Base-by-base conservation (phyloP, 805 yeast species). In the Lachancea lanzarotensis region DNA sequence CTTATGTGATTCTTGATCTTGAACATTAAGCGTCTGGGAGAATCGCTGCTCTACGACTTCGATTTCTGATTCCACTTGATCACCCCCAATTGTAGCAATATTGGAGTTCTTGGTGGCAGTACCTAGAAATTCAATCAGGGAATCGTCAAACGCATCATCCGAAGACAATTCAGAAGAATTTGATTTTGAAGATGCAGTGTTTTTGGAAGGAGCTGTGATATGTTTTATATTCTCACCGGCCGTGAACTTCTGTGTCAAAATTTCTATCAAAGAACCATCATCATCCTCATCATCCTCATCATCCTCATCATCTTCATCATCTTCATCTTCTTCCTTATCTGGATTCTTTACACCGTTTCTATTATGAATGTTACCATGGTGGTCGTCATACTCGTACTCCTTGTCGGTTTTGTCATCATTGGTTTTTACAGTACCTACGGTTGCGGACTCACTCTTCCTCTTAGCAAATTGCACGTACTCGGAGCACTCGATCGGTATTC, bases 261-360 rank as follows among this genome's bases (percentile, higher is more conserved):
- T 46, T 11, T 59, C 52, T 19, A 61, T 51, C 27, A 61, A 38
- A 1, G 63, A 60, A 31, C 59, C 63, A 32, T 59, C 61, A 25
- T 49, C 59, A 32, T 32, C 42, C 17, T 37, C 27, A 15, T 39
- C 34, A 22, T 32, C 43, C 2, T 27, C 27, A 11, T 30, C 33
- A 11, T 41, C 50, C 25, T 43, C 30, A n/a, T 30, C 34, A 27
- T 20, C 18, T 9, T 15, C 33, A 15, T 27, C 27, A 35, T 3
- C 26, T 6, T 27, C 29, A 18, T 16, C 18, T 27, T 27, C 44
- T 15, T 20, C 30, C 29, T 26, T 17, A 3, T 22, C 40, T 16
- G 18, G 18, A 18, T 40, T 34, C 42, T 26, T 26, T 26, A 8
- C 29, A 26, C 29, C 11, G 29, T 26, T 11, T 8, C 11, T 26